These are phyloP conservation scores for Paraphoma chrysanthemicola DNA, from an alignment of 2,329 filamentous ascomycete species.

Conservation along the genomic window DNA sequence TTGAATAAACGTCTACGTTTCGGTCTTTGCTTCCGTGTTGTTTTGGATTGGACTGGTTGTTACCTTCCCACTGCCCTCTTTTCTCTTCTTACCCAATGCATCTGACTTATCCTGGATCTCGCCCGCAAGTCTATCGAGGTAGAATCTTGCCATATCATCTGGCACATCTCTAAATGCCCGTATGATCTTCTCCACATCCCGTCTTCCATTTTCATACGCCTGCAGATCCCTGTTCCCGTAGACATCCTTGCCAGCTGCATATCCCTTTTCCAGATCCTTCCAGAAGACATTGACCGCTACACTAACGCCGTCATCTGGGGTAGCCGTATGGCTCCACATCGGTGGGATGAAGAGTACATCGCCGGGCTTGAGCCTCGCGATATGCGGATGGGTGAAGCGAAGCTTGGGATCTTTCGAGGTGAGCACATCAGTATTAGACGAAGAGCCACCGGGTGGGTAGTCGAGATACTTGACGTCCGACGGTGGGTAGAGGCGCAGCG, in stretches of 20 bases:
- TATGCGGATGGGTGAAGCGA: constrained; percentile 64
- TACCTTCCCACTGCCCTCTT: neutral
- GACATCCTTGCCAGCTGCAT: constrained; percentile 78
- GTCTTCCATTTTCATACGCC: constrained; percentile 81
- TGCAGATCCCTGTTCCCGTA: constrained; percentile 88
- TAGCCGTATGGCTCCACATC: constrained; percentile 81
- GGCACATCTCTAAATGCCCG: constrained; percentile 71
- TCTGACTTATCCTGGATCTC: constrained; percentile 63
- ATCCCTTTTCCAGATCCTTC: constrained; percentile 70
- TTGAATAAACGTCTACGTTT: no score
- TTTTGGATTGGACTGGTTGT: neutral
- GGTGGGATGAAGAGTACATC: constrained; percentile 83
- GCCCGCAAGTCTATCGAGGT: constrained; percentile 72
- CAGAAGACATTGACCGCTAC: constrained; percentile 93
- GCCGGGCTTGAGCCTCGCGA: constrained; percentile 71
- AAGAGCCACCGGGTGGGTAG: constrained; percentile 79
- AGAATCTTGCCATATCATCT: constrained; percentile 73
- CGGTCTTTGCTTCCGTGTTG: neutral
- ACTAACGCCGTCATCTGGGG: constrained; percentile 62
- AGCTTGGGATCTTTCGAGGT: constrained; percentile 30
- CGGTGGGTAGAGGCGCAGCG: constrained; percentile 79
- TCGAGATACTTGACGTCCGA: constrained; percentile 72
- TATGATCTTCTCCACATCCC: constrained; percentile 72
- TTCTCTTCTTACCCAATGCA: constrained; percentile 7
- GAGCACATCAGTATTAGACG: constrained; percentile 79